These are phyloP conservation scores for Mycogone perniciosa DNA, from an alignment of 2,329 filamentous ascomycete genomes.

Conservation along the genomic window DNA sequence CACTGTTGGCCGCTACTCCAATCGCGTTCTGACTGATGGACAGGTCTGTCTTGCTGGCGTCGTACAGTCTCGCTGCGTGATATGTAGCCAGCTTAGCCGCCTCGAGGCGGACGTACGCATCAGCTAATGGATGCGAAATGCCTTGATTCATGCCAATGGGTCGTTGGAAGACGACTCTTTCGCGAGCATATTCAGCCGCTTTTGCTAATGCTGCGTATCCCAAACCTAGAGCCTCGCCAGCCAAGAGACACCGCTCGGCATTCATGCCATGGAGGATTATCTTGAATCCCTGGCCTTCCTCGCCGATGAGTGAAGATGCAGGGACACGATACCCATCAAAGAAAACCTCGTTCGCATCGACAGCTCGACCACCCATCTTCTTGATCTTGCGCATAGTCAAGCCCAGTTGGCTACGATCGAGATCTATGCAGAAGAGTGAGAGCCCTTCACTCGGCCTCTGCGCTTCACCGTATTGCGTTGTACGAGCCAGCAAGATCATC, in stretches of 20 bases:
- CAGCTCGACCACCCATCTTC: slow-evolving; percentile 79
- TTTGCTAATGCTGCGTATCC: slow-evolving; percentile 64
- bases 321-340: slow-evolving; percentile 72
- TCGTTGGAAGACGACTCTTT: slow-evolving; percentile 59
- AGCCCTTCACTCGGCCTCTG: slow-evolving; percentile 67
- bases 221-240: slow-evolving; percentile 72
- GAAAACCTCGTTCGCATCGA: slow-evolving; percentile 84
- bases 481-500: slow-evolving; percentile 78
- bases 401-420: slow-evolving; percentile 54
- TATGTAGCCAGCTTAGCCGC: slow-evolving; percentile 60
- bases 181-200: slow-evolving; percentile 59
- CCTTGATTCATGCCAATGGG: slow-evolving; percentile 62
- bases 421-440: slow-evolving; percentile 73
- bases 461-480: slow-evolving; percentile 61
- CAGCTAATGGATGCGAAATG: slow-evolving; percentile 59
- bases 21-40: slow-evolving; percentile 49
- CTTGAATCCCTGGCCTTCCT: slow-evolving; percentile 71
- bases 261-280: slow-evolving; percentile 77
- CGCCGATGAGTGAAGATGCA: slow-evolving; percentile 58
- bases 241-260: slow-evolving; percentile 67
- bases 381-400: slow-evolving; percentile 66
- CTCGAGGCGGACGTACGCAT: slow-evolving; percentile 60
- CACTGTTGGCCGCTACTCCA: slow-evolving; percentile 61
- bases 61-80: slow-evolving; percentile 58
- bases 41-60: slow-evolving; percentile 44